Conservation (phyloP, 805 yeast genomes). For the Scheffersomyces amazonensis region DNA sequence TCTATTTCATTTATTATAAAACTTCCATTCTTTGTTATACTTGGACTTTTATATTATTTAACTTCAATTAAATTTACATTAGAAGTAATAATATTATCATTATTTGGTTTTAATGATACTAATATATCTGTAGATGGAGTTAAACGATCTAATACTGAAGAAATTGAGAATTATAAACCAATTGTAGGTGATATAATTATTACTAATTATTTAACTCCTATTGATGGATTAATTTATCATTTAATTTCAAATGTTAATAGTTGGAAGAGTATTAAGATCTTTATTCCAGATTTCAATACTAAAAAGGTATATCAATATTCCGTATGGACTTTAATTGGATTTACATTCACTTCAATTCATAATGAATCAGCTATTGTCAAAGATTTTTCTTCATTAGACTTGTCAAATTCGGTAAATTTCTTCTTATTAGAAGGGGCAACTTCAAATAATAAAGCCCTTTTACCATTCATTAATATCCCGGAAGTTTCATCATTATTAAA, state of each 20-base stretch:
- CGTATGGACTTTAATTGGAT: conserved; percentile 23
- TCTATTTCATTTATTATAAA: conserved; percentile 18
- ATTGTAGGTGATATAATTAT: conserved; percentile 47
- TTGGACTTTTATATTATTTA: conserved; percentile 9
- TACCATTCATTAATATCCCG: conserved; percentile 46
- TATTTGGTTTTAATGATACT: conserved; percentile 35
- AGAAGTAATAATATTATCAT: conserved; percentile 16
- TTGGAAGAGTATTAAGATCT: conserved; percentile 15
- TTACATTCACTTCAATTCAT: conserved; percentile 14
- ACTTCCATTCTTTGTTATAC: conserved; percentile 25
- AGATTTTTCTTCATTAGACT: conserved; percentile 19
- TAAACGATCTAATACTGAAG: conserved; percentile 37
- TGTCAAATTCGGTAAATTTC: conserved; percentile 42
- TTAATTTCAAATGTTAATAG: conserved; percentile 19
- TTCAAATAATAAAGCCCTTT: conserved; percentile 74
- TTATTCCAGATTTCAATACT: conserved; percentile 40
- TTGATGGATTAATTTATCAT: conserved; percentile 47
- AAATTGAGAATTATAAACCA: conserved; percentile 33
- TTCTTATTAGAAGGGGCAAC: conserved; percentile 81
- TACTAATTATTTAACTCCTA: conserved; percentile 58
- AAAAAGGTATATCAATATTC: conserved; percentile 23
- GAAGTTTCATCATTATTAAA: conserved; percentile 1
- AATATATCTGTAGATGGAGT: conserved; percentile 49
- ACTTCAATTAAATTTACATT: conserved; percentile 17
- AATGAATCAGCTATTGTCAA: conserved; percentile 6